phyloP scores from a whole-genome alignment of 2,329 filamentous ascomycete genomes.

The Cordyceps tenuipes region DNA sequence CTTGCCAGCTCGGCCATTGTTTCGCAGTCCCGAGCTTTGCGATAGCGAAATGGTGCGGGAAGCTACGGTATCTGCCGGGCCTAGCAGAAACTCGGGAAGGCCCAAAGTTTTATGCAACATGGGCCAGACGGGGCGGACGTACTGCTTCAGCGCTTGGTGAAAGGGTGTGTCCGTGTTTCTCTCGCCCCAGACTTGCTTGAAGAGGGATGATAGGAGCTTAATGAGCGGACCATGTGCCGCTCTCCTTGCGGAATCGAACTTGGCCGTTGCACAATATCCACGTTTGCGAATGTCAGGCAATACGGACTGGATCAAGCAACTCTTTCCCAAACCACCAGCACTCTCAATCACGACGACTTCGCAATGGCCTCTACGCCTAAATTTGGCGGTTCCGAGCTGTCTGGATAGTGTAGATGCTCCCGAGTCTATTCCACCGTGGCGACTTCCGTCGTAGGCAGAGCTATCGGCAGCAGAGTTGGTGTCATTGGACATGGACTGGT shows the following conservation, averaged over 20 bases:
- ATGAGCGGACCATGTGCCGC: slow-evolving; percentile 56
- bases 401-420: slow-evolving; percentile 43
- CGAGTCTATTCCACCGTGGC: slow-evolving; percentile 37
- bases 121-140: slow-evolving; percentile 56
- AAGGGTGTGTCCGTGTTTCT: slow-evolving; percentile 57
- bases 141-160: slow-evolving; percentile 52
- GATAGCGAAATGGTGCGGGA: slow-evolving; percentile 29
- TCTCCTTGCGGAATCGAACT: slow-evolving; percentile 54
- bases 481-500: slow-evolving; percentile 43
- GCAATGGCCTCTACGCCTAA: slow-evolving; percentile 52
- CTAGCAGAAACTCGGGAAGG: slow-evolving; percentile 62
- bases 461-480: slow-evolving; percentile 39
- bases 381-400: slow-evolving; percentile 49
- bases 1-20: slow-evolving; percentile 26
- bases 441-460: slow-evolving; percentile 32
- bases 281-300: slow-evolving; percentile 51
- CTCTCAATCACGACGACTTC: slow-evolving; percentile 56
- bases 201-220: slow-evolving; percentile 56
- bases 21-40: slow-evolving; percentile 24
- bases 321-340: slow-evolving; percentile 56
- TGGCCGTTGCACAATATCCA: slow-evolving; percentile 58
- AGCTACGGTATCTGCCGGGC: slow-evolving; percentile 33
- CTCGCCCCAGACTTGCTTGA: slow-evolving; percentile 61
- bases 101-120: slow-evolving; percentile 53
- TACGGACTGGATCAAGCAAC: slow-evolving; percentile 54